A percentile compares a stretch with the other conserved stretches of the same genome.
Evolutionary conservation across 179 eudicot genomes (phyloP).

Genomic region (Heliamphora pulchella): DNA sequence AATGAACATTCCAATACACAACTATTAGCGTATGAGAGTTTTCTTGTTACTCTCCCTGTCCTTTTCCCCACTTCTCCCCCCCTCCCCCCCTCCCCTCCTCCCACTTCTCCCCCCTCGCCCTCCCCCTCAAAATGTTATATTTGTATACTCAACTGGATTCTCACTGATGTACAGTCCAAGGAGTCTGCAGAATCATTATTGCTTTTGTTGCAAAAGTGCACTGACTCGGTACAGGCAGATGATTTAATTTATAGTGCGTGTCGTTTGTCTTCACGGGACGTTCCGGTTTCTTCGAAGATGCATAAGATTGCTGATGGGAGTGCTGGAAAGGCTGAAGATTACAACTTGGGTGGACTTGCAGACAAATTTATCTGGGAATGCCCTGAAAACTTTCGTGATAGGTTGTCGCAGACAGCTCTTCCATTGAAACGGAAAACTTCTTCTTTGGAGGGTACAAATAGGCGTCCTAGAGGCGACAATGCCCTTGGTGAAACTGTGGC

Average conservation of each 20-base stretch:
- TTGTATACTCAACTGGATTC: neutral
- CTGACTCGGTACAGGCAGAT: constrained; percentile 30
- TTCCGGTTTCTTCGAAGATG: constrained; percentile 46
- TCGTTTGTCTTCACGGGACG: constrained; percentile 26
- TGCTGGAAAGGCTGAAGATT: constrained; percentile 51
- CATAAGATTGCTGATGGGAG: constrained; percentile 48
- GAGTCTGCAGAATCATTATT: constrained; percentile 48
- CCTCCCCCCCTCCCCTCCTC: too few species aligned
- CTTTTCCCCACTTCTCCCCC: too few species aligned
- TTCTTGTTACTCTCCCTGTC: neutral
- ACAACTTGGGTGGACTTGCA: constrained; percentile 40
- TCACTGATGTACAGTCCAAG: constrained; percentile 43
- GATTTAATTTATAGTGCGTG: constrained; percentile 28
- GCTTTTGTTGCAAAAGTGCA: constrained; percentile 46
- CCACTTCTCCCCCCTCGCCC: too few species aligned
- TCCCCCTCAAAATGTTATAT: constrained; percentile 4
- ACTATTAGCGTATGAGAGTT: neutral
- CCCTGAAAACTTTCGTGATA: constrained; percentile 75
- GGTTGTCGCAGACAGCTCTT: constrained; percentile 61
- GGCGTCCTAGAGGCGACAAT: constrained; percentile 75
- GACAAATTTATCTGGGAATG: constrained; percentile 86
- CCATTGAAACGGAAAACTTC: constrained; percentile 63
- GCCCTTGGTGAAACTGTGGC: constrained; percentile 33
- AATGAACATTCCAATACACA: neutral
- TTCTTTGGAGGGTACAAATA: constrained; percentile 50